A percentile compares a stretch with the other conserved stretches of the same genome.
Conservation (phyloP, 768 basidiomycete species). For the Coprinopsis strossmayeri region DNA sequence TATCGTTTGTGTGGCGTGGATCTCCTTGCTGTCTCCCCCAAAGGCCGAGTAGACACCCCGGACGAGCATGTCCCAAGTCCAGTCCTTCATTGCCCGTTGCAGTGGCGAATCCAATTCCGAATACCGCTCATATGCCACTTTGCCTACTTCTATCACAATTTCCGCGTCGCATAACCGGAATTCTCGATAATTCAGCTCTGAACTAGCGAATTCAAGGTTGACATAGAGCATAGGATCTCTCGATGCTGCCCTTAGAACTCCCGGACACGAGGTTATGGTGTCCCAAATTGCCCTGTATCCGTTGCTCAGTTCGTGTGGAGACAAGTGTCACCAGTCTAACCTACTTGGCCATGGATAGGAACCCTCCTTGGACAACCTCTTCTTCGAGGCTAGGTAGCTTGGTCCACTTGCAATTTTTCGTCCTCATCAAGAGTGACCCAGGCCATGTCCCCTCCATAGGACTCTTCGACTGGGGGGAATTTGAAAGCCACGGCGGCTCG, state of each 20-base stretch:
- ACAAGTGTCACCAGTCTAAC: too few species aligned
- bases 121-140: constrained; percentile 16
- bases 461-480: background rate
- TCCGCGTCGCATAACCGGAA: constrained; percentile 39
- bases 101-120: constrained; percentile 6
- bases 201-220: constrained; percentile 28
- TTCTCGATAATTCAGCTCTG: constrained; percentile 34
- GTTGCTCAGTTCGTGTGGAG: too few species aligned
- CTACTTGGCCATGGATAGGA: constrained; percentile 9
- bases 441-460: constrained; percentile 14
- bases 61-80: constrained; percentile 17
- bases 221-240: constrained; percentile 25
- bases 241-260: constrained; percentile 20
- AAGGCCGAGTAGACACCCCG: background rate
- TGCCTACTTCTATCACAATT: constrained; percentile 25
- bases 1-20: too few species aligned
- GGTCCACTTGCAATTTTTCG: constrained; percentile 30
- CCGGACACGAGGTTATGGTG: too few species aligned
- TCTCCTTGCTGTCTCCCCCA: background rate
- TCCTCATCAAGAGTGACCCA: constrained; percentile 34
- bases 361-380: background rate
- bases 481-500: constrained; percentile 7
- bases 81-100: constrained; percentile 13
- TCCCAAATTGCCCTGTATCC: too few species aligned
- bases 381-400: constrained; percentile 20